Base-by-base conservation (phyloP, 2,329 filamentous ascomycete genomes). In the Alternaria ethzedia region DNA sequence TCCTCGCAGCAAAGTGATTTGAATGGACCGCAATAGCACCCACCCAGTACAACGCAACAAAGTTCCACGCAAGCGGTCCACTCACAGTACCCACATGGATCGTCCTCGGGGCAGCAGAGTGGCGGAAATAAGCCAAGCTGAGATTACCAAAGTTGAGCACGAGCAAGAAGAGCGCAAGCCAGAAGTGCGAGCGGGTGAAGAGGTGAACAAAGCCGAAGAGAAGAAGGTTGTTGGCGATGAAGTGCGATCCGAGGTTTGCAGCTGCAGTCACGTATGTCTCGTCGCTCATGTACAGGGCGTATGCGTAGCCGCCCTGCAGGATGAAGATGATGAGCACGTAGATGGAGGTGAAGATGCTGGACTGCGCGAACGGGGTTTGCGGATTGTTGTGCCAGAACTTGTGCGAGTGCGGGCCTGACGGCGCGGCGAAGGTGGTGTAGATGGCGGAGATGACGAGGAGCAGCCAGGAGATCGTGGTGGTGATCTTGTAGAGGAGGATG, bases 11-110 rank as follows among this genome's bases (percentile, higher is more conserved):
- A 5, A 93, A 79, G 61, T 83, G 86, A 61, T 89, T 82, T 8
- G 89, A 86, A 75, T 92, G 85, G 23, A 95, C 87, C 77, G 92
- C 91, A 51, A 94, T 89, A 20, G 94, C 93, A 9, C 94, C 94
- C 71, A 93, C 92, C 92, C 93, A 97, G 84, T 94, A 95, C 57
- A 97, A 85, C 28, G 92, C 91, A 13, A 95, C 89, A 75, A 96
- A 92, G 13, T 91, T 94, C 92, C 93, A 97, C 2, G 91, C 92
- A 70, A 97, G 84, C 6, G 94, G 94, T 0, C 89, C 92, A 15
- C 91, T 90, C 21, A 94, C 88, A 47, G 89, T 89, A 6, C 92
- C 88, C 11, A 89, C 83, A 80, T 97, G 93, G 70, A 97, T 92
- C 73, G 91, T 88, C 64, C 89, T 86, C 5, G 91, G 88, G 58